phyloP scores from a whole-genome alignment of 2,329 filamentous ascomycete species.

The Claviceps sp. region DNA sequence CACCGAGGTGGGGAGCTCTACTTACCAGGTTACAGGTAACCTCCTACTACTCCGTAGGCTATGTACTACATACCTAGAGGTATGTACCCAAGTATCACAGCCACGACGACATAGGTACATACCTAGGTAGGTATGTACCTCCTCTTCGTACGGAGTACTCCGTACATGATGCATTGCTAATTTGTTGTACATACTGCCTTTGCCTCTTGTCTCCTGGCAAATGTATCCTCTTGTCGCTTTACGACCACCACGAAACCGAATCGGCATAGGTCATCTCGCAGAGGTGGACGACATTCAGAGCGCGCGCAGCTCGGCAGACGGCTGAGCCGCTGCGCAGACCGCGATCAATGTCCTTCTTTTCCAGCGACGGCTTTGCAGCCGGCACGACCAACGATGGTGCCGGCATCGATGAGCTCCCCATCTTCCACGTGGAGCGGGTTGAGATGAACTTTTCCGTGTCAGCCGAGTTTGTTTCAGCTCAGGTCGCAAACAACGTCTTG shows the following conservation, averaged over 20 bases:
- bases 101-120: no score
- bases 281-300: neutral
- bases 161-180: no score
- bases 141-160: no score
- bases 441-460: slow-evolving; percentile 90
- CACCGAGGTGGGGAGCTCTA: no score
- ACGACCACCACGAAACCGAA: neutral
- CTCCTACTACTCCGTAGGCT: no score
- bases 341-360: slow-evolving; percentile 24
- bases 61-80: no score
- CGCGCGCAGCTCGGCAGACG: neutral
- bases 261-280: neutral
- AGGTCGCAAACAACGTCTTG: slow-evolving; percentile 94
- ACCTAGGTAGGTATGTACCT: no score
- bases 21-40: no score
- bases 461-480: slow-evolving; percentile 88
- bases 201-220: neutral
- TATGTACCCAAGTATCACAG: no score
- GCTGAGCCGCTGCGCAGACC: neutral
- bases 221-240: neutral
- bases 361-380: slow-evolving; percentile 55
- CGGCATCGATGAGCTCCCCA: slow-evolving; percentile 55
- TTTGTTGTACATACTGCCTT: no score
- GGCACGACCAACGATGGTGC: slow-evolving; percentile 45
- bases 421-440: slow-evolving; percentile 89